Conservation (phyloP, 2,329 filamentous ascomycete genomes). For the Colletotrichum falcatum region DNA sequence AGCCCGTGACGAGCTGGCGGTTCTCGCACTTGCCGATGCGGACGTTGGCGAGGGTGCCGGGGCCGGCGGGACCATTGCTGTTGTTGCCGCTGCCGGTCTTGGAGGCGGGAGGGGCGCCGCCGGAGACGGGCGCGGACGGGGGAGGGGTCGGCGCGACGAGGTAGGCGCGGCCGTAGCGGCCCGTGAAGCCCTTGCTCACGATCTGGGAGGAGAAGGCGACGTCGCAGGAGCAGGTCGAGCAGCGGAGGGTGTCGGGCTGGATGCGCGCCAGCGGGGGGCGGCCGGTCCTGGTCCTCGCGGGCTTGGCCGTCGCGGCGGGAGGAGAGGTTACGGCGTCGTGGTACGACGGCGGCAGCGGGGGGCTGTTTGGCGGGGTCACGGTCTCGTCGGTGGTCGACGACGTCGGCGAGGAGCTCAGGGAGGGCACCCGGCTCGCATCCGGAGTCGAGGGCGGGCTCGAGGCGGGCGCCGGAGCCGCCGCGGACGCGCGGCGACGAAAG, state of each 20-base stretch:
- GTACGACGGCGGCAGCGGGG: slow-evolving; percentile 44
- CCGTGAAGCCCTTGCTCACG: slow-evolving; percentile 74
- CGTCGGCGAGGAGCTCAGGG: slow-evolving; percentile 52
- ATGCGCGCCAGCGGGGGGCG: slow-evolving; percentile 51
- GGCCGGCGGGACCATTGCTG: slow-evolving; percentile 42
- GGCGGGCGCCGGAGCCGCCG: slow-evolving; percentile 49
- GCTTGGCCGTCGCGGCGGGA: neutral
- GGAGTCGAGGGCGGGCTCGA: slow-evolving; percentile 42
- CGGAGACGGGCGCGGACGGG: slow-evolving; percentile 36
- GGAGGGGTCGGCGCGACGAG: slow-evolving; percentile 61
- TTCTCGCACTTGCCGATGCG: slow-evolving; percentile 65
- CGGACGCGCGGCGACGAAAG: slow-evolving; percentile 55
- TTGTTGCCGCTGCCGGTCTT: slow-evolving; percentile 43
- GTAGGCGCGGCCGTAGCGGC: slow-evolving; percentile 73
- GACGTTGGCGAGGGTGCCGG: slow-evolving; percentile 63
- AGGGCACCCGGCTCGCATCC: slow-evolving; percentile 47
- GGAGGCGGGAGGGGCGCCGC: slow-evolving; percentile 66
- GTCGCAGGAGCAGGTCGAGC: slow-evolving; percentile 68
- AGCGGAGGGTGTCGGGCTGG: slow-evolving; percentile 68
- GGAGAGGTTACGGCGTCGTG: slow-evolving; percentile 30
- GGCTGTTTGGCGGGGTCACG: slow-evolving; percentile 43
- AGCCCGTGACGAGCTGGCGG: slow-evolving; percentile 70
- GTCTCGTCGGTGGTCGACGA: slow-evolving; percentile 49
- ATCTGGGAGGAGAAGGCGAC: slow-evolving; percentile 72
- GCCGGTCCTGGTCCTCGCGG: neutral